These are phyloP conservation scores for Aspergillus vadensis DNA, from an alignment of 2,329 filamentous ascomycete species.

Conservation along the genomic window DNA sequence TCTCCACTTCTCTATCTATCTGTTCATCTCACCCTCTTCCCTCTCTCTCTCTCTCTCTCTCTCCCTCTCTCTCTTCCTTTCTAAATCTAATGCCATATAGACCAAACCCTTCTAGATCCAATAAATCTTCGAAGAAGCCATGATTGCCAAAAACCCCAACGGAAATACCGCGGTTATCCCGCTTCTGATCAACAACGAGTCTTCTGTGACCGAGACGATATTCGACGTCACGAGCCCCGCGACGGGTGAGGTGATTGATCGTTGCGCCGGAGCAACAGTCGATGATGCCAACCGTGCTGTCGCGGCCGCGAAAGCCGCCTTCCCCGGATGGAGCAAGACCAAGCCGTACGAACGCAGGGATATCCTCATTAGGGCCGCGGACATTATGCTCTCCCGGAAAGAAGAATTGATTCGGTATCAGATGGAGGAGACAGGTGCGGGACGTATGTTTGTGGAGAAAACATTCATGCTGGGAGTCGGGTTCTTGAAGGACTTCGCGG, in stretches of 20 bases:
- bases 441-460: slow-evolving; percentile 37
- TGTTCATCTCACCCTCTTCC: neutral
- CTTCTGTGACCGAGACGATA: slow-evolving; percentile 41
- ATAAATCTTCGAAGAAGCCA: slow-evolving; percentile 3
- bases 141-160: slow-evolving; percentile 15
- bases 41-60: neutral
- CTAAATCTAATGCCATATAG: neutral
- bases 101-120: neutral
- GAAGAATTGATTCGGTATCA: slow-evolving; percentile 65
- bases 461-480: slow-evolving; percentile 37
- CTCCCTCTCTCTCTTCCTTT: too few relatives aligned
- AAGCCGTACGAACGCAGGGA: slow-evolving; percentile 64
- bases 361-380: slow-evolving; percentile 56
- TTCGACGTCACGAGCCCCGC: slow-evolving; percentile 59
- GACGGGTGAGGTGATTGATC: slow-evolving; percentile 55
- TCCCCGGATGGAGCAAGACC: slow-evolving; percentile 67
- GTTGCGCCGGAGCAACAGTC: slow-evolving; percentile 59
- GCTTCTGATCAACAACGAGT: slow-evolving; percentile 48
- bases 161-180: slow-evolving; percentile 32
- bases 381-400: slow-evolving; percentile 53
- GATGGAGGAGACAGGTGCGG: slow-evolving; percentile 59
- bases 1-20: neutral
- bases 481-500: slow-evolving; percentile 55
- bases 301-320: slow-evolving; percentile 65
- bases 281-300: slow-evolving; percentile 59